Percentiles rank a stretch among this genome's conserved stretches.
Conservation (phyloP, 805 yeast species). For the Cyberlindnera maclurae region DNA sequence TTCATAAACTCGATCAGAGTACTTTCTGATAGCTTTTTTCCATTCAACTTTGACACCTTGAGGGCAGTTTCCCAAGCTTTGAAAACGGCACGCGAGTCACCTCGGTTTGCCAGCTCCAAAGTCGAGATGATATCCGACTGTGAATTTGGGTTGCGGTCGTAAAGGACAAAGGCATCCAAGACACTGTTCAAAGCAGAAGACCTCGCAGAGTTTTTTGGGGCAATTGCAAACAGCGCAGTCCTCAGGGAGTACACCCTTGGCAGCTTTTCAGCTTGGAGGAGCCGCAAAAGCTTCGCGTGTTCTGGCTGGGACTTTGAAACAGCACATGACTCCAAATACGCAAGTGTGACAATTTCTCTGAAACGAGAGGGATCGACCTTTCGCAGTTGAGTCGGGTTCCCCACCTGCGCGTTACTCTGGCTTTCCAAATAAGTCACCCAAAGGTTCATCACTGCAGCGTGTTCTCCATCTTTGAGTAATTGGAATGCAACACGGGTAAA, state of each 20-base stretch:
- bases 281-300: slow-evolving; percentile 7
- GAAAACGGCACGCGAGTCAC: slow-evolving; percentile 14
- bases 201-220: slow-evolving; percentile 8
- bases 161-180: slow-evolving; percentile 6
- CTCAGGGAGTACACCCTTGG: slow-evolving; percentile 3
- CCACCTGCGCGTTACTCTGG: slow-evolving; percentile 1
- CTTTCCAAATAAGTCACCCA: slow-evolving; percentile 22
- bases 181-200: slow-evolving; percentile 2
- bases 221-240: neutral
- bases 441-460: slow-evolving; percentile 11
- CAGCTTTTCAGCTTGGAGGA: slow-evolving; percentile 11
- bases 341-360: slow-evolving; percentile 6
- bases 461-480: slow-evolving; percentile 11
- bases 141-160: slow-evolving; percentile 19
- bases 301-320: slow-evolving; percentile 4
- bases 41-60: slow-evolving; percentile 22
- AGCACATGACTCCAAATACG: slow-evolving; percentile 14
- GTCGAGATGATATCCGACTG: slow-evolving; percentile 14
- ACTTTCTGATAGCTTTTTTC: slow-evolving; percentile 31
- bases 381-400: neutral
- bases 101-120: slow-evolving; percentile 10
- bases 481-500: slow-evolving; percentile 11
- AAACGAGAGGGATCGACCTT: slow-evolving; percentile 1
- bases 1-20: slow-evolving; percentile 40
- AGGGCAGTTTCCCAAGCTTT: slow-evolving; percentile 13